phyloP scores from a whole-genome alignment of 1,139 yeast genomes.

The Debaryomyces sp. region DNA sequence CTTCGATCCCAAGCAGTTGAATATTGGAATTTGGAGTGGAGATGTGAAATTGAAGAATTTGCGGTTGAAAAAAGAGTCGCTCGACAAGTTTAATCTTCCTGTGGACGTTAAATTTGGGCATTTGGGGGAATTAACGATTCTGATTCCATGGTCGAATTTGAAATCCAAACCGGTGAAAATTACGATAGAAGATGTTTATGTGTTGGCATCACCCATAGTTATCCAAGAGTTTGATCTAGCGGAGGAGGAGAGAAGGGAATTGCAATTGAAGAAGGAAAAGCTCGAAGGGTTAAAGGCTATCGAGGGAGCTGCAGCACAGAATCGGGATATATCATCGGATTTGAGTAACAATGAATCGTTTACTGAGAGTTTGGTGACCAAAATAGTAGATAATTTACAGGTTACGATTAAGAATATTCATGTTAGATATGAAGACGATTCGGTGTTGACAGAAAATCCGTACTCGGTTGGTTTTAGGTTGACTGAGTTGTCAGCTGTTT shows the following conservation, averaged over 20 bases:
- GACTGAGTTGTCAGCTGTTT: constrained; percentile 86
- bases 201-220: constrained; percentile 75
- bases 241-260: constrained; percentile 67
- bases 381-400: constrained; percentile 90
- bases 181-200: constrained; percentile 82
- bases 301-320: constrained; percentile 46
- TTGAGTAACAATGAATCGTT: constrained; percentile 67
- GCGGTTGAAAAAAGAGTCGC: constrained; percentile 76
- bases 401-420: constrained; percentile 93
- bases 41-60: constrained; percentile 86
- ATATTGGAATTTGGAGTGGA: constrained; percentile 97
- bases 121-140: constrained; percentile 84
- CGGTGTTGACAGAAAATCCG: constrained; percentile 67
- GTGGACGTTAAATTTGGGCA: constrained; percentile 91
- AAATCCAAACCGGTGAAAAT: constrained; percentile 92
- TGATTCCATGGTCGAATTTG: constrained; percentile 96
- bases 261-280: constrained; percentile 65
- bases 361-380: constrained; percentile 84
- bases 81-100: constrained; percentile 85
- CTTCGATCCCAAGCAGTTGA: constrained; percentile 91
- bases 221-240: constrained; percentile 58
- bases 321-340: constrained; percentile 45
- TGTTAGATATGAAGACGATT: constrained; percentile 83
- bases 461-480: constrained; percentile 83
- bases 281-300: constrained; percentile 70